phyloP scores from a whole-genome alignment of 495 filamentous ascomycete species.

The Elaphomyces granulatus region DNA sequence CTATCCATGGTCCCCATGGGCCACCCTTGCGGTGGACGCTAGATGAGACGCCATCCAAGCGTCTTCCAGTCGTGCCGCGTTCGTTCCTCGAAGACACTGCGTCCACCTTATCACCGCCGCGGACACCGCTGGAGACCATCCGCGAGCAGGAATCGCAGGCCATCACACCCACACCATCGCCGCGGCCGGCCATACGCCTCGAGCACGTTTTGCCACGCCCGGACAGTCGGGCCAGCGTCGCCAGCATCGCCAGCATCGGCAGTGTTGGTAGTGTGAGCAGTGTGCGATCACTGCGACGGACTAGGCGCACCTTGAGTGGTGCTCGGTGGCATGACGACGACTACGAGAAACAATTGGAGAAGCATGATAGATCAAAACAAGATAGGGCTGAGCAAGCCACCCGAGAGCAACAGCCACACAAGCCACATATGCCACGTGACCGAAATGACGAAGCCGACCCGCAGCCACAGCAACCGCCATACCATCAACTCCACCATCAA shows the following conservation, averaged over 20 bases:
- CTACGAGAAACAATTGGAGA: not conserved
- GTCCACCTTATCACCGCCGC: conserved; percentile 21
- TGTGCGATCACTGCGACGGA: conserved; percentile 56
- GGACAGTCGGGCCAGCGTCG: conserved; percentile 23
- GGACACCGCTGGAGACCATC: conserved; percentile 27
- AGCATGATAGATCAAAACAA: conserved; percentile 12
- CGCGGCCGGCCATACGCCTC: conserved; percentile 29
- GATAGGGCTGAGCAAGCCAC: not conserved
- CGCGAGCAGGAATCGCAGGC: conserved; percentile 22
- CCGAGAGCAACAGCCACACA: not conserved
- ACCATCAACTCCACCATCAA: too few relatives aligned
- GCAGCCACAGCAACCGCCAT: conserved; percentile 1
- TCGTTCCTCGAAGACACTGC: conserved; percentile 15
- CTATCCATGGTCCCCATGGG: conserved; percentile 25
- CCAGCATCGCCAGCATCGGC: conserved; percentile 10
- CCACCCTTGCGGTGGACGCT: conserved; percentile 20
- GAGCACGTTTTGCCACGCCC: conserved; percentile 31
- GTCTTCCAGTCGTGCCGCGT: conserved; percentile 11
- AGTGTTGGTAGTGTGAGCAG: conserved; percentile 8
- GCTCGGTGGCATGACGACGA: conserved; percentile 44
- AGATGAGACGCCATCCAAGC: conserved; percentile 17
- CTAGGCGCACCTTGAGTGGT: conserved; percentile 60
- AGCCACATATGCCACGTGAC: not conserved
- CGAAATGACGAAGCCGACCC: conserved; percentile 1
- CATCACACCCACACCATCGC: conserved; percentile 8